A percentile compares a stretch with the other conserved stretches of the same genome.
These are phyloP conservation scores for Yamadazyma triangularis DNA, from an alignment of 1,139 yeast genomes.

Conservation along the genomic window DNA sequence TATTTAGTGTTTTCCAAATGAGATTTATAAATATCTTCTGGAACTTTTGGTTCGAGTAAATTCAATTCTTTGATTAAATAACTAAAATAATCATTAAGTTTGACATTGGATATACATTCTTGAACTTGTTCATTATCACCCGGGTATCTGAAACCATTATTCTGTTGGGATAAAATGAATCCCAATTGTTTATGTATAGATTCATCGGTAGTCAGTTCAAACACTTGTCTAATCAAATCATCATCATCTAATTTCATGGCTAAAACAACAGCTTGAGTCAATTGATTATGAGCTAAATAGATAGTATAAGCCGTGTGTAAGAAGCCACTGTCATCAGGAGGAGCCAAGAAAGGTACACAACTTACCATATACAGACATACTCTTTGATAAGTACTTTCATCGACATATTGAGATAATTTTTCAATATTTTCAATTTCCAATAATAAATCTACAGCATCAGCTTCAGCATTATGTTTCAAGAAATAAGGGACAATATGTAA, in stretches of 20 bases:
- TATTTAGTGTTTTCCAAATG: slow-evolving; percentile 72
- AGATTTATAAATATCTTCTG: slow-evolving; percentile 91
- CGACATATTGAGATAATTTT: slow-evolving; percentile 77
- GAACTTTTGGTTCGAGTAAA: slow-evolving; percentile 82
- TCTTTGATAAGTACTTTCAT: slow-evolving; percentile 76
- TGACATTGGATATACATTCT: slow-evolving; percentile 78
- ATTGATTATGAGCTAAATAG: slow-evolving; percentile 71
- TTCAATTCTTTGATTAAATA: slow-evolving; percentile 85
- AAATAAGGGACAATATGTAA: slow-evolving; percentile 84
- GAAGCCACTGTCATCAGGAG: slow-evolving; percentile 87
- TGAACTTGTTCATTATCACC: slow-evolving; percentile 74
- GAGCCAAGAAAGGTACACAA: slow-evolving; percentile 92
- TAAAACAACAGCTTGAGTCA: slow-evolving; percentile 84
- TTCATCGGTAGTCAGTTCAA: slow-evolving; percentile 67
- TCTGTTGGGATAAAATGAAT: slow-evolving; percentile 82
- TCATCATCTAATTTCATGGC: slow-evolving; percentile 90
- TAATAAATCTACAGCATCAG: slow-evolving; percentile 93
- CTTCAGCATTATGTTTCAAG: slow-evolving; percentile 94
- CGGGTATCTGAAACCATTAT: slow-evolving; percentile 65
- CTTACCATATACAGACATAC: slow-evolving; percentile 94
- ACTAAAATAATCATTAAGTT: slow-evolving; percentile 72
- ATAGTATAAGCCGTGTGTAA: slow-evolving; percentile 88
- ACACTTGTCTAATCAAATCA: slow-evolving; percentile 70
- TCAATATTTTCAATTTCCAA: slow-evolving; percentile 87
- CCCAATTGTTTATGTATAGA: slow-evolving; percentile 86